Evolutionary conservation across 1,284 basidiomycete species (phyloP), one percentile per base, ranked within the genome.

Genomic region (Tylopilus orsonianus): DNA sequence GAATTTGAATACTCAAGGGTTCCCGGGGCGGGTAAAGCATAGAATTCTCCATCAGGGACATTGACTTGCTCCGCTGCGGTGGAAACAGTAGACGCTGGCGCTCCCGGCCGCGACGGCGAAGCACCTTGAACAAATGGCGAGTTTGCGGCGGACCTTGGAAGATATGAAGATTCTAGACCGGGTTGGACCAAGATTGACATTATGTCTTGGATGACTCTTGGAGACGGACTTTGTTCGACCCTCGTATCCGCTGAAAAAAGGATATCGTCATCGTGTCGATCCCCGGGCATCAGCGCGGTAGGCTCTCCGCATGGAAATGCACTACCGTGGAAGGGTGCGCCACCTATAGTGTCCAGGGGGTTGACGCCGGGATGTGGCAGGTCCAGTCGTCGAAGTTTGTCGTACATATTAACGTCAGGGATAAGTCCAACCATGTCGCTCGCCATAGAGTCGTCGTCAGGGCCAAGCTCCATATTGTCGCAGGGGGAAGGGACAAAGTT

Each of bases 381-480:
- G 26, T 65, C 61, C 44, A 58, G 57, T 13, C 58, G 50, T 35
- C 60, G 48, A 37, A 65, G 58, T 3, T 53, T 46, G 19, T 67
- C 60, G 45, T 69, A 73, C 70, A 75, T 71, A 44, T 75, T 77
- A 30, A 75, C 62, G 52, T 79, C 77, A 20, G 66, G 68, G n/a
- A 74, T 66, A 2, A 75, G 62, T 14, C 72, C 69, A 16, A 70
- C 49, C 6, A 67, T 40, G 18, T 52, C 44, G 39, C 40, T 41
- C 39, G 54, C 18, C 19, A 26, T 16, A 20, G 45, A 24, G 27
- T 67, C 46, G 19, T 37, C 32, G 22, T 50, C 59, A 27, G 61
- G 44, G 26, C 39, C 27, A 33, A 53, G 39, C 5, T 42, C 33
- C 16, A 48, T 36, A 12, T 2, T 12, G 10, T 32, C 41, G 18